These are phyloP conservation scores for Penicillium roqueforti DNA, from an alignment of 495 filamentous ascomycete genomes.

Conservation along the genomic window DNA sequence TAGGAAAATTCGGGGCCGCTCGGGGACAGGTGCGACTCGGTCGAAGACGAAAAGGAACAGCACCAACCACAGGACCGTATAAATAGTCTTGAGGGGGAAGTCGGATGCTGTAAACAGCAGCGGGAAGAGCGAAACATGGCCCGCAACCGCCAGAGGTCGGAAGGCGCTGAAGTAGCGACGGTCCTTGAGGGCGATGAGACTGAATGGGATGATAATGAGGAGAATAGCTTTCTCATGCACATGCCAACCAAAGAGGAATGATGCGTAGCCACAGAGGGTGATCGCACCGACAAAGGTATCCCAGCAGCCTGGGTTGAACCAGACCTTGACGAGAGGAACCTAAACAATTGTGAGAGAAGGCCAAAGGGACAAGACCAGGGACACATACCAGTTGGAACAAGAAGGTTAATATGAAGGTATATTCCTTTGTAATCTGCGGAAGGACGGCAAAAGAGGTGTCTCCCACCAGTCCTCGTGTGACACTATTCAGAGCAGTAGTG, in stretches of 20 bases:
- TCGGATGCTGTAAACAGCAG: conserved; percentile 88
- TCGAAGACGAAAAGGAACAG: conserved; percentile 85
- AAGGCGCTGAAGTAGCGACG: conserved; percentile 89
- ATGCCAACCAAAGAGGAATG: conserved; percentile 98
- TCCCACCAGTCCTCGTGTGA: conserved; percentile 90
- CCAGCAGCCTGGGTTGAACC: conserved; percentile 77
- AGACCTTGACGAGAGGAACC: conserved; percentile 77
- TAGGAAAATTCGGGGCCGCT: conserved; percentile 70
- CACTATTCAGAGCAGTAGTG: conserved; percentile 70
- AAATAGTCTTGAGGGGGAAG: conserved; percentile 83
- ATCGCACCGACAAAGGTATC: conserved; percentile 84
- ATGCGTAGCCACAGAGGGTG: conserved; percentile 93
- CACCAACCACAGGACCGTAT: conserved; percentile 88
- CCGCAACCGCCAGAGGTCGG: conserved; percentile 83
- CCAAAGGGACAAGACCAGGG: not conserved
- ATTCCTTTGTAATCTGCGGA: conserved; percentile 73
- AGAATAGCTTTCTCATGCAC: conserved; percentile 98
- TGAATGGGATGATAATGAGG: conserved; percentile 92
- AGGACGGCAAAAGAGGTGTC: conserved; percentile 93
- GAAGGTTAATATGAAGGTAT: conserved; percentile 79
- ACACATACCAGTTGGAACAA: conserved; percentile 67
- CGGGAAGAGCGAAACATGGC: conserved; percentile 93
- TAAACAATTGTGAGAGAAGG: conserved; percentile 19
- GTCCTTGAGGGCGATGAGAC: conserved; percentile 87
- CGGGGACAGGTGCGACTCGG: conserved; percentile 74